Evolutionary conservation across 441 rosid genomes (phyloP).

Genomic region (Cnidoscolus chayamansa): DNA sequence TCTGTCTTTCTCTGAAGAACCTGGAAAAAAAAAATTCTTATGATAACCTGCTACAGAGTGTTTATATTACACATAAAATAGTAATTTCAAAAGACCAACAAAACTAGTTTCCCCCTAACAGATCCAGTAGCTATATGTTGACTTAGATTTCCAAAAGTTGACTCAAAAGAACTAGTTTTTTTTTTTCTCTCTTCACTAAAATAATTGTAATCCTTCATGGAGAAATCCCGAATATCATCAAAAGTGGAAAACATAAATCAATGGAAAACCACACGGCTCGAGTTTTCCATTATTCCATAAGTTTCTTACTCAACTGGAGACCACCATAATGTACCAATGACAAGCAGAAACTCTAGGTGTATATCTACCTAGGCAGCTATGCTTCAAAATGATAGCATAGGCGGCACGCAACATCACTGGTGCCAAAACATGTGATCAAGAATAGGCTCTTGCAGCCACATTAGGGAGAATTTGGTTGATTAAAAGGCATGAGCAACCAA

Average conservation of each 20-base stretch:
- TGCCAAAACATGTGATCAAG: not conserved
- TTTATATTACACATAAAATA: constrained; percentile 9
- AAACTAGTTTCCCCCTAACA: not conserved
- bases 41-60: constrained; percentile 18
- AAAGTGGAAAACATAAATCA: not conserved
- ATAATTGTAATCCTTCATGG: not conserved
- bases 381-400: not conserved
- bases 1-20: constrained; percentile 99
- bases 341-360: not conserved
- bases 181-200: not conserved
- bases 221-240: not conserved
- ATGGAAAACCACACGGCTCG: not conserved
- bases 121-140: not conserved
- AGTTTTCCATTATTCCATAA: not conserved
- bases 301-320: not conserved
- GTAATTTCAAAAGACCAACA: not conserved
- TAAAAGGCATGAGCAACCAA: constrained; percentile 5
- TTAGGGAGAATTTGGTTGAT: not conserved
- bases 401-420: not conserved
- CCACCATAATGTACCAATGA: not conserved
- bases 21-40: constrained; percentile 34
- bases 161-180: not conserved
- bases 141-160: not conserved
- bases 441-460: not conserved
- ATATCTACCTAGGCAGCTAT: not conserved